These are phyloP conservation scores for Hirschfeldia incana DNA, from an alignment of 345 rosid genomes.

Conservation along the genomic window DNA sequence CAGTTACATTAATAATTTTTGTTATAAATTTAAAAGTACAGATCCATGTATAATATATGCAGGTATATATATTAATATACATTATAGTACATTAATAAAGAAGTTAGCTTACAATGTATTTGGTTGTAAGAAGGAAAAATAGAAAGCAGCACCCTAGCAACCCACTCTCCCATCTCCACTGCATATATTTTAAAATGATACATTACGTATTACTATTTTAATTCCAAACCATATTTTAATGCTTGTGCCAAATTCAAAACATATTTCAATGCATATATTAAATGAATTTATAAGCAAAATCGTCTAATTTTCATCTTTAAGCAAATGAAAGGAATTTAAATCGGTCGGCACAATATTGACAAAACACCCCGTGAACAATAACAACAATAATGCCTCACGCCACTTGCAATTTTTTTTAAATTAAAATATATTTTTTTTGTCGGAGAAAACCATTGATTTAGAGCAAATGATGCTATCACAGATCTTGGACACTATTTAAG, in stretches of 20 bases:
- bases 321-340: constrained; percentile 4
- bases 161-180: constrained; percentile 98
- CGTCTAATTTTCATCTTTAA: neutral
- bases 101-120: constrained; percentile 60
- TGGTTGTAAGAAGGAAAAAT: constrained; percentile 67
- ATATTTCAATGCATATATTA: neutral
- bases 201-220: neutral
- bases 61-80: neutral
- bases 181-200: constrained; percentile 26
- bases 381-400: constrained; percentile 27
- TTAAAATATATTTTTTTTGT: neutral
- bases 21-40: neutral
- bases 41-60: neutral
- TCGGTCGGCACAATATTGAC: constrained; percentile 17
- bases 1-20: neutral
- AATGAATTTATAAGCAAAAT: neutral
- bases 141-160: constrained; percentile 77
- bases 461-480: neutral
- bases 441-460: neutral
- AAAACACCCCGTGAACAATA: constrained; percentile 42
- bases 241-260: too few species aligned
- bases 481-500: neutral
- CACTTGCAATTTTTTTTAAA: neutral
- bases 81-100: neutral
- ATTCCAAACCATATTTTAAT: neutral